These are phyloP conservation scores for Geotrichum fermentans DNA, from an alignment of 1,139 yeast genomes.

Conservation along the genomic window DNA sequence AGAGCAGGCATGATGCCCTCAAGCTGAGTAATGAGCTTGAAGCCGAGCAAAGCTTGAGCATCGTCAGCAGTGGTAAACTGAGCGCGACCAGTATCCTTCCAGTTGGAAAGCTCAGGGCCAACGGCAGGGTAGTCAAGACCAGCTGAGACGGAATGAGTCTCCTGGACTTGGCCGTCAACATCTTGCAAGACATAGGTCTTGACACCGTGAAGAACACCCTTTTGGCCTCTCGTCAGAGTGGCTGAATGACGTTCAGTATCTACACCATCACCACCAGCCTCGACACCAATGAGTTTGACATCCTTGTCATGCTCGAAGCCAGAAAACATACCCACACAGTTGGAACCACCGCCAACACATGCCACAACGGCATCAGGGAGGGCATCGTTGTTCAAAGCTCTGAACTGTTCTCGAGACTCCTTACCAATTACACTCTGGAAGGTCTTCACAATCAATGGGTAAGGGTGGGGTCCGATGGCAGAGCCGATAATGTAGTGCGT, in stretches of 20 bases:
- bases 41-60: conserved; percentile 87
- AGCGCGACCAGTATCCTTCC: conserved; percentile 94
- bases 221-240: conserved; percentile 83
- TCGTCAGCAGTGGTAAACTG: conserved; percentile 88
- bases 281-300: conserved; percentile 86
- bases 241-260: conserved; percentile 87
- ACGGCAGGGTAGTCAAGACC: conserved; percentile 99
- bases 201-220: conserved; percentile 98
- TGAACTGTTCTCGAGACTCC: conserved; percentile 89
- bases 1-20: conserved; percentile 98
- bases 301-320: conserved; percentile 79
- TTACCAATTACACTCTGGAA: conserved; percentile 96
- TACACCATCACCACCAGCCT: conserved; percentile 98
- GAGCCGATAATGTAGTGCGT: conserved; percentile 97
- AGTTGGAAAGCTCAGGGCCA: conserved; percentile 93
- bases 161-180: conserved; percentile 90
- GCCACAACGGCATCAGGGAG: conserved; percentile 94
- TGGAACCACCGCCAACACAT: conserved; percentile 99
- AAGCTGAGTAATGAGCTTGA: conserved; percentile 78
- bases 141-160: conserved; percentile 96
- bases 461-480: conserved; percentile 98
- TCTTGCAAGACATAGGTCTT: conserved; percentile 89
- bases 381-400: conserved; percentile 66
- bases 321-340: conserved; percentile 91
- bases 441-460: conserved; percentile 94